Percentiles rank a stretch among this genome's conserved stretches.
phyloP scores from a whole-genome alignment of 768 basidiomycete species.

The Tylopilus plumbeoviolaceoides region DNA sequence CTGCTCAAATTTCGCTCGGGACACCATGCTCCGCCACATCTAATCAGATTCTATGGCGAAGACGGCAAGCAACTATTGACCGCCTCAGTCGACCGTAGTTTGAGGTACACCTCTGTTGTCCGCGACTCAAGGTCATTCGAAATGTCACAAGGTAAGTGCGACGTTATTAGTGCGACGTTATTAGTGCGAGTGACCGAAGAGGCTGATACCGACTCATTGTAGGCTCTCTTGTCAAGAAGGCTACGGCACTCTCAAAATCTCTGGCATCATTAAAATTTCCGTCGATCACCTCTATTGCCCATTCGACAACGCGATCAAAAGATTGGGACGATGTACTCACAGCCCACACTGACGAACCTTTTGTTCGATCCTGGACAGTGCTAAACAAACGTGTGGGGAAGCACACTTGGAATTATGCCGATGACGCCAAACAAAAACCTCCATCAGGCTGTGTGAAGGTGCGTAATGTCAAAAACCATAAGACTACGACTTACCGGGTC shows the following conservation, averaged over 20 bases:
- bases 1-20: conserved; percentile 91
- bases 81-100: conserved; percentile 81
- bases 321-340: conserved; percentile 98
- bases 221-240: conserved; percentile 85
- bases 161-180: neutral
- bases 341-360: conserved; percentile 78
- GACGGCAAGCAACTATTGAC: conserved; percentile 94
- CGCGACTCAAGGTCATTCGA: conserved; percentile 94
- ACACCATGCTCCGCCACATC: conserved; percentile 85
- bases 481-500: neutral
- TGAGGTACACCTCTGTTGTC: conserved; percentile 89
- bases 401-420: conserved; percentile 59
- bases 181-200: neutral
- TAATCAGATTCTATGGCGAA: conserved; percentile 94
- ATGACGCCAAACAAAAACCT: conserved; percentile 44
- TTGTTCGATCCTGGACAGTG: conserved; percentile 87
- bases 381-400: conserved; percentile 78
- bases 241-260: conserved; percentile 71
- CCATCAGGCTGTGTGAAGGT: conserved; percentile 71
- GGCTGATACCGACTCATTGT: conserved; percentile 5
- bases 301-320: conserved; percentile 76
- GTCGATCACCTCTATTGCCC: conserved; percentile 71
- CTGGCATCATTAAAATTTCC: conserved; percentile 82
- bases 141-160: conserved; percentile 75
- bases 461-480: conserved; percentile 7